A percentile compares a stretch with the other conserved stretches of the same genome.
These are phyloP conservation scores for Pythium phragmitis DNA, from an alignment of 352 stramenopile species.

Conservation along the genomic window DNA sequence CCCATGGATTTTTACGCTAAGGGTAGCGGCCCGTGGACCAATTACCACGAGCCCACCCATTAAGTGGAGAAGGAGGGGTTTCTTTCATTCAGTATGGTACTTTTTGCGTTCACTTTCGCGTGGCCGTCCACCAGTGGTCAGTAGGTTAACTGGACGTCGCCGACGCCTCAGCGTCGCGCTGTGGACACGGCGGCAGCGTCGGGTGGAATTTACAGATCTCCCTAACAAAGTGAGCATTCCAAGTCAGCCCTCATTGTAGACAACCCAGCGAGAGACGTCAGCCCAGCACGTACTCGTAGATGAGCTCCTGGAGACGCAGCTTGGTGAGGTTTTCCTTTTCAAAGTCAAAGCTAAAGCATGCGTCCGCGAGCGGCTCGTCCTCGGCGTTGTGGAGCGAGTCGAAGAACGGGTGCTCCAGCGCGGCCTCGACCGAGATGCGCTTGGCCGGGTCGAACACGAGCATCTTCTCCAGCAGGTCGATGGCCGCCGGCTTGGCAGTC, in stretches of 20 bases:
- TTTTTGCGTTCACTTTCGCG: not conserved
- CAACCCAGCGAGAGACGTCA: not conserved
- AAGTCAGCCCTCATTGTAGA: not conserved
- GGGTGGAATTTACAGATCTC: conserved; percentile 78
- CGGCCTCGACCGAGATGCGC: conserved; percentile 92
- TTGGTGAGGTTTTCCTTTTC: conserved; percentile 87
- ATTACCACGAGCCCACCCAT: conserved; percentile 85
- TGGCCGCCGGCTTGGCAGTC: conserved; percentile 57
- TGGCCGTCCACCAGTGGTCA: no score
- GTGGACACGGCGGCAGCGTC: conserved; percentile 31
- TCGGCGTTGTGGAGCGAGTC: conserved; percentile 92
- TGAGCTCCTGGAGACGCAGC: conserved; percentile 78
- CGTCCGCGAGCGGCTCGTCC: conserved; percentile 85
- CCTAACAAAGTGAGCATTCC: conserved; percentile 21
- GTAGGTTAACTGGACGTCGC: conserved; percentile 7
- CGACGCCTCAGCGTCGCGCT: conserved; percentile 14
- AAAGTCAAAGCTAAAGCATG: conserved; percentile 86
- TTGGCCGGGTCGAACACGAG: conserved; percentile 86
- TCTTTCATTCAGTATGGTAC: not conserved
- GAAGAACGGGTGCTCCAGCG: conserved; percentile 90
- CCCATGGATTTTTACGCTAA: conserved; percentile 99
- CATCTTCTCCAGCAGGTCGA: conserved; percentile 87
- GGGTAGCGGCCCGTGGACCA: conserved; percentile 95
- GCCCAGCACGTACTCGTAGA: conserved; percentile 68
- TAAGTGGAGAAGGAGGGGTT: not conserved